Conservation (phyloP, 1,139 yeast species). For the Scheffersomyces quercinus region DNA sequence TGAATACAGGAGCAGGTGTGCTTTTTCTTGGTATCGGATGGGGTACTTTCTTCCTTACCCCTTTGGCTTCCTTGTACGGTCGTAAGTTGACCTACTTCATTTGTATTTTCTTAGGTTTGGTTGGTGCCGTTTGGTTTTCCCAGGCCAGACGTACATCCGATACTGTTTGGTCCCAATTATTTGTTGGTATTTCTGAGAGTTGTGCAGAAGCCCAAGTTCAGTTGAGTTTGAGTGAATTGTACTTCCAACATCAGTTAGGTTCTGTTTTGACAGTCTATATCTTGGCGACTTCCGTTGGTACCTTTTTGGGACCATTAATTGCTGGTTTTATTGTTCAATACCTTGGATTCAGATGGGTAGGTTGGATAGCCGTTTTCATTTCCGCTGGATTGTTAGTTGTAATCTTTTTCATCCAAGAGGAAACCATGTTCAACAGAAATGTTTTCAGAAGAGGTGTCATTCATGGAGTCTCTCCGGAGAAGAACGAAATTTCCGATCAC, state of each 20-base stretch:
- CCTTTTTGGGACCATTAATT: constrained; percentile 37
- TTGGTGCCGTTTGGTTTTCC: constrained; percentile 39
- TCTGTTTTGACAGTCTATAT: constrained; percentile 40
- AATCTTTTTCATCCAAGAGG: constrained; percentile 22
- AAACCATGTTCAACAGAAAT: constrained; percentile 25
- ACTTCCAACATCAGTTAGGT: constrained; percentile 40
- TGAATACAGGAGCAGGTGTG: constrained; percentile 42
- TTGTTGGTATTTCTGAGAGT: constrained; percentile 35
- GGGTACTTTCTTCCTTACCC: constrained; percentile 34
- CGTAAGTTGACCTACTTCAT: constrained; percentile 31
- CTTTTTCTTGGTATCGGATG: constrained; percentile 33
- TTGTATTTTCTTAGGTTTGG: constrained; percentile 27
- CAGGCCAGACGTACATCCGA: constrained; percentile 25
- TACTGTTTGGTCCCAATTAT: constrained; percentile 37
- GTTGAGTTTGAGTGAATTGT: constrained; percentile 32
- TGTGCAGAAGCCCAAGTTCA: constrained; percentile 42
- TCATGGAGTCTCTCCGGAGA: not conserved
- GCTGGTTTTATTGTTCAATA: constrained; percentile 30
- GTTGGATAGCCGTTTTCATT: constrained; percentile 30
- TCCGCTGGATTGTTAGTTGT: constrained; percentile 21
- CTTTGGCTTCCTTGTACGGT: constrained; percentile 34
- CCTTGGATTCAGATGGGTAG: constrained; percentile 36
- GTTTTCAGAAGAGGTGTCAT: constrained; percentile 5
- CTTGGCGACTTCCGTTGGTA: constrained; percentile 37
- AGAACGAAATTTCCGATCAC: not conserved